A percentile compares a stretch with the other conserved stretches of the same genome.
Evolutionary conservation across 2,329 filamentous ascomycete genomes (phyloP).

Genomic region (Metarhizium rileyi): DNA sequence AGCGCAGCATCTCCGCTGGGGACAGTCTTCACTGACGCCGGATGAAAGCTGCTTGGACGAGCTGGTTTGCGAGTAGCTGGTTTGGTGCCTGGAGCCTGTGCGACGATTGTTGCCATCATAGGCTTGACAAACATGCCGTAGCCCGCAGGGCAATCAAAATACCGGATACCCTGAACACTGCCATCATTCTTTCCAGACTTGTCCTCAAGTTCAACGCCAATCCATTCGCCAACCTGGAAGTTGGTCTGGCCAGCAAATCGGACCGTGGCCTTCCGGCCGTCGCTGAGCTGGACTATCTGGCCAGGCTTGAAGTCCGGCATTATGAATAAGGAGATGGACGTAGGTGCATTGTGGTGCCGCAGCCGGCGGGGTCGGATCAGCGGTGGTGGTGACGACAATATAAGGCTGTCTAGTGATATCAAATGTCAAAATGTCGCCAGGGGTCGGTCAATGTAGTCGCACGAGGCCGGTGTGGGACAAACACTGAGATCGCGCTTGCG

Average conservation of each 20-base stretch:
- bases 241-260: constrained; percentile 72
- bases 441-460: too few species aligned
- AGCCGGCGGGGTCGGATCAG: background rate
- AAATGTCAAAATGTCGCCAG: background rate
- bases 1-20: constrained; percentile 40
- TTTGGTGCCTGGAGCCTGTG: constrained; percentile 33
- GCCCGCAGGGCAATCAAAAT: constrained; percentile 75
- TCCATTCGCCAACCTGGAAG: constrained; percentile 77
- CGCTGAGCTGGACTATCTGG: constrained; percentile 68
- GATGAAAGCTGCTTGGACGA: constrained; percentile 41
- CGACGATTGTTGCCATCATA: constrained; percentile 52
- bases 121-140: constrained; percentile 79
- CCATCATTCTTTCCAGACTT: constrained; percentile 88
- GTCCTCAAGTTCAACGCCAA: constrained; percentile 80
- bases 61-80: constrained; percentile 29
- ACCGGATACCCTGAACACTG: constrained; percentile 74
- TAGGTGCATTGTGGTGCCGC: constrained; percentile 22
- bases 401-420: background rate
- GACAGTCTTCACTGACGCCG: constrained; percentile 29
- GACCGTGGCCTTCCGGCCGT: constrained; percentile 67
- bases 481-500: too few species aligned
- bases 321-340: constrained; percentile 19
- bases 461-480: too few species aligned
- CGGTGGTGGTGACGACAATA: background rate
- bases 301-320: constrained; percentile 55